phyloP scores from a whole-genome alignment of 345 rosid species.

The Kernera saxatilis region DNA sequence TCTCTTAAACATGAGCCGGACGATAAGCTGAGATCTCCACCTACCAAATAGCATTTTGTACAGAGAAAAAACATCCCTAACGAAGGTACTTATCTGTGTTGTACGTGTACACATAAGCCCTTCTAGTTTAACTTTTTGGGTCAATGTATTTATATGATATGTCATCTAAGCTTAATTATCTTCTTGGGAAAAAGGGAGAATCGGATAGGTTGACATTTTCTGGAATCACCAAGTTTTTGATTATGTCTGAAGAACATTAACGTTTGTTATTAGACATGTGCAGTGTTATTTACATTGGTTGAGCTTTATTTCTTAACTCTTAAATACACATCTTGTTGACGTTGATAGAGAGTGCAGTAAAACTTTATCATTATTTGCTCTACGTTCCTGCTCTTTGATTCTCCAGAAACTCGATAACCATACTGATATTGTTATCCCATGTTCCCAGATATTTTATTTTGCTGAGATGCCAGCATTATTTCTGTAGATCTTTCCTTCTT shows the following conservation, averaged over 20 bases:
- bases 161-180: background rate
- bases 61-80: background rate
- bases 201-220: background rate
- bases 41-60: conserved; percentile 45
- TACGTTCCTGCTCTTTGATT: background rate
- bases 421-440: conserved; percentile 12
- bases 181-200: background rate
- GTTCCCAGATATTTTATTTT: conserved; percentile 18
- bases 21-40: conserved; percentile 68
- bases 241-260: background rate
- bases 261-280: background rate
- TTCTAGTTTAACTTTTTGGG: background rate
- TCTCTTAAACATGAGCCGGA: conserved; percentile 67
- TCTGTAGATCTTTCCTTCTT: conserved; percentile 29
- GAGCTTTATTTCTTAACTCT: background rate
- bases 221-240: background rate
- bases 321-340: background rate
- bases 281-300: background rate
- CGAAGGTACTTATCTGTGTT: conserved; percentile 5
- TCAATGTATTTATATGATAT: conserved; percentile 14
- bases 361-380: background rate
- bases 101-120: background rate
- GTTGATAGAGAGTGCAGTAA: background rate
- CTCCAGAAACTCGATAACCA: conserved; percentile 10
- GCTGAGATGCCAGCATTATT: conserved; percentile 7